Evolutionary conservation across 805 yeast species (phyloP), one percentile per base, ranked within the genome.

Genomic region (Metschnikowia matae): DNA sequence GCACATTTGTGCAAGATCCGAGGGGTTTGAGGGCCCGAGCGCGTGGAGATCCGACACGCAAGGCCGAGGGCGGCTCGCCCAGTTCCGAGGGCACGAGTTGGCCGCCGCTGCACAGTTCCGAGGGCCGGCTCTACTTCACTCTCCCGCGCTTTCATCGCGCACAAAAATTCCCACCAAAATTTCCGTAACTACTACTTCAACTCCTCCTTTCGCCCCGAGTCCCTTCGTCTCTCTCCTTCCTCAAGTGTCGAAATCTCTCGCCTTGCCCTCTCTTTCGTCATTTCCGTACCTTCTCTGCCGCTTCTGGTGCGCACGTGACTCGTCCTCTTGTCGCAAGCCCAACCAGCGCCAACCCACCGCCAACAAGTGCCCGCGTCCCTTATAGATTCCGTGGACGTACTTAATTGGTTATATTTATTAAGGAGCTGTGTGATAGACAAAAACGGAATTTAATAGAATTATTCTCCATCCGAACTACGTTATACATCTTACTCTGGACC

Each of bases 61-160:
- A 21, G 40, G 40, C n/a, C 23, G n/a, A 37, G 29, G 23, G 40
- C 40, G n/a, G 32, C 4, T 8, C 11, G 11, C 29, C 13, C 18
- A 42, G 32, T 10, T 14, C 45, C 45, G 45, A 14, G 45, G 45
- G 45, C 31, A 20, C 13, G 4, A 10, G 11, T 14, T 14, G 31
- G 31, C 18, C 41, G 41, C 31, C 4, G 6, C 13, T 21, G 11
- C 32, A 14, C 23, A 23, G 7, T 11, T 37, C 41, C 41, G 41
- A 10, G 41, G 17, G 36, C 11, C 3, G 29, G 11, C 26, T 37
- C 36, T 13, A 41, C 15, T 17, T 41, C 44, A 26, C 29, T 10
- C 35, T 32, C 34, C 43, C 45, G 29, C 34, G 45, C 18, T 42
- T 42, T 42, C 45, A 42, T 42, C 45, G 45, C 45, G 38, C 45